phyloP scores from a whole-genome alignment of 2,329 filamentous ascomycete species.

The Ceratocystis diversiconidia region DNA sequence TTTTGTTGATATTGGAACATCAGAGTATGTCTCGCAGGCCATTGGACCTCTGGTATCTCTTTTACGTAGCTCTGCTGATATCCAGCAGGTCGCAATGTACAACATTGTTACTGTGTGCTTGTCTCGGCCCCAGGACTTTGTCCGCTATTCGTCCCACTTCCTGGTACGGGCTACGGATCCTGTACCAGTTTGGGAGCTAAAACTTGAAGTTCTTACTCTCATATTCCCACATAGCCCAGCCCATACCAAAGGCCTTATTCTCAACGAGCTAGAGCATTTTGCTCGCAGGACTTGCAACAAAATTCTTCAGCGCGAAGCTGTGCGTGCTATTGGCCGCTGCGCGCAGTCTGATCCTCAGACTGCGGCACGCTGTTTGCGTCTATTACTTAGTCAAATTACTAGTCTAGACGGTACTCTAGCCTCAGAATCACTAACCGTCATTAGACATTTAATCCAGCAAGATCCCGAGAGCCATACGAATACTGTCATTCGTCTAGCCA shows the following conservation, averaged over 20 bases:
- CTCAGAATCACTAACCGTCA: conserved; percentile 85
- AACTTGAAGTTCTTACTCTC: conserved; percentile 79
- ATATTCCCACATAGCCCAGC: conserved; percentile 71
- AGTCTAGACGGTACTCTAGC: conserved; percentile 77
- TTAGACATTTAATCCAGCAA: conserved; percentile 88
- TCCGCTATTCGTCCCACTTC: conserved; percentile 79
- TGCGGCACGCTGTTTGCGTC: conserved; percentile 62
- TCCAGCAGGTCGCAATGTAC: conserved; percentile 78
- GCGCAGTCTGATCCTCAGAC: conserved; percentile 62
- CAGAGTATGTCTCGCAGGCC: conserved; percentile 57
- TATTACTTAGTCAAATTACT: conserved; percentile 76
- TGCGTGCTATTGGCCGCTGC: conserved; percentile 84
- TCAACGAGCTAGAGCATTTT: conserved; percentile 91
- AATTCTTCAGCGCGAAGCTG: conserved; percentile 70
- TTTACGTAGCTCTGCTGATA: conserved; percentile 69
- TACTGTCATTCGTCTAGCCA: conserved; percentile 78
- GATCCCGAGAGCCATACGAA: conserved; percentile 65
- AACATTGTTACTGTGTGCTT: conserved; percentile 93
- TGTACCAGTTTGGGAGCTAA: conserved; percentile 73
- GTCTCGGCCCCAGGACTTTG: conserved; percentile 61
- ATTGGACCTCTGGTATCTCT: conserved; percentile 78
- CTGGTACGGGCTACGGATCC: conserved; percentile 68
- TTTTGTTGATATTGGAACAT: conserved; percentile 71
- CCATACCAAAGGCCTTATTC: conserved; percentile 68
- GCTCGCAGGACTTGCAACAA: conserved; percentile 54